phyloP scores from a whole-genome alignment of 2,329 filamentous ascomycete genomes.

The Ceratocystiopsis minuta region DNA sequence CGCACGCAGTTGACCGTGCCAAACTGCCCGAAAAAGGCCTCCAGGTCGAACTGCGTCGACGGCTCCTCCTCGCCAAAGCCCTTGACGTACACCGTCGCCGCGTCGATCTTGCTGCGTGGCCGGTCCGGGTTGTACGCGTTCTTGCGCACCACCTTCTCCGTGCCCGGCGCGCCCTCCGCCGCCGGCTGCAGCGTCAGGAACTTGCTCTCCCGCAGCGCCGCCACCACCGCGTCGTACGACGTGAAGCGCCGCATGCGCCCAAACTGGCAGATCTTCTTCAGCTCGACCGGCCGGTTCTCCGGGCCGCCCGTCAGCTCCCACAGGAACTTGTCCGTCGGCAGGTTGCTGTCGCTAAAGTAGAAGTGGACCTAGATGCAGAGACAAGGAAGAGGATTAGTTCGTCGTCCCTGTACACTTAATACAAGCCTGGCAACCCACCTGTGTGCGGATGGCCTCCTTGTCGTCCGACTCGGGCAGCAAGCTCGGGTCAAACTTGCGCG shows the following conservation, averaged over 20 bases:
- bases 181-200: constrained; percentile 44
- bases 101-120: constrained; percentile 46
- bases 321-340: constrained; percentile 76
- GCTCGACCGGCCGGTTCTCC: constrained; percentile 62
- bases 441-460: constrained; percentile 63
- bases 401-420: too few relatives aligned
- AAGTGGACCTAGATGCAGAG: constrained; percentile 98
- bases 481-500: constrained; percentile 55
- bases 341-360: constrained; percentile 86
- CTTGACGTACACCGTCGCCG: constrained; percentile 75
- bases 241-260: constrained; percentile 94
- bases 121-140: constrained; percentile 42
- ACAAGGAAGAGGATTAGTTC: too few relatives aligned
- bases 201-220: constrained; percentile 62
- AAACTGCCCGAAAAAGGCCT: constrained; percentile 72
- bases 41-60: constrained; percentile 80
- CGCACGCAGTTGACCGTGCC: constrained; percentile 63
- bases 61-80: constrained; percentile 77
- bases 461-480: constrained; percentile 54
- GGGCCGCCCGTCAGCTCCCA: constrained; percentile 60
- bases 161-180: constrained; percentile 43
- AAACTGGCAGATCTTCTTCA: constrained; percentile 68
- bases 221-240: constrained; percentile 66
- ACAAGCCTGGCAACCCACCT: constrained; percentile 28
- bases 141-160: constrained; percentile 63